Base-by-base conservation (phyloP, 306 rosid genomes). In the Clitoria ternatea region DNA sequence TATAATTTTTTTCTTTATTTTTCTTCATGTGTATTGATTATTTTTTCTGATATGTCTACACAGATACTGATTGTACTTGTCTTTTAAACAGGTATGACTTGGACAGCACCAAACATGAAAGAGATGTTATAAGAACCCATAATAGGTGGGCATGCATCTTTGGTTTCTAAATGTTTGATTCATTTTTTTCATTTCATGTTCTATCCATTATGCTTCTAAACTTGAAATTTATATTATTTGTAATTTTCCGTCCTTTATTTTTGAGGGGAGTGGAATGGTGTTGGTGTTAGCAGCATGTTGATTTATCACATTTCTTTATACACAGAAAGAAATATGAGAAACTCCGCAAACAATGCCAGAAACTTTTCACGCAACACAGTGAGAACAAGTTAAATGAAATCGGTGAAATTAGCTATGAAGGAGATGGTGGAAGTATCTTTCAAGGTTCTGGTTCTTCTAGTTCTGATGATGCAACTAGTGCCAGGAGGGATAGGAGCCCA, bases 381-480 rank as follows among this genome's bases (percentile, higher is more conserved):
- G 95, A 75, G 69, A 77, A 75, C 29, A 86, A 87, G 80, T 79
- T 84, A 55, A 80, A 75, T 72, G 97, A 81, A 32, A 68, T 33
- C 39, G 88, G 76, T 76, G 92, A 76, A 82, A 69, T 85, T 64
- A 74, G 72, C 78, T 80, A 44, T 70, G 83, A 84, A 63, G 91
- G 85, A 69, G 88, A 83, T 77, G 69, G 85, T 27, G 63, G 79
- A 36, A 76, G 60, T 63, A 73, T 79, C 44, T 77, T 74, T 69
- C 95, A 70, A 61, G 85, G 80, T 45, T 68, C 88, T 17, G 86
- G 80, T 80, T 95, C 96, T 82, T 86, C 96, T 49, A 89, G 91
- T 89, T 95, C 99, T 0, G 99, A 87, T 73, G 99, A 95, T n/a
- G 96, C 78, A 77, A 87, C 85, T 19, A 91, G 96, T 35, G 96